Conservation (phyloP, 2,329 filamentous ascomycete species). For the Parastagonospora nodorum region DNA sequence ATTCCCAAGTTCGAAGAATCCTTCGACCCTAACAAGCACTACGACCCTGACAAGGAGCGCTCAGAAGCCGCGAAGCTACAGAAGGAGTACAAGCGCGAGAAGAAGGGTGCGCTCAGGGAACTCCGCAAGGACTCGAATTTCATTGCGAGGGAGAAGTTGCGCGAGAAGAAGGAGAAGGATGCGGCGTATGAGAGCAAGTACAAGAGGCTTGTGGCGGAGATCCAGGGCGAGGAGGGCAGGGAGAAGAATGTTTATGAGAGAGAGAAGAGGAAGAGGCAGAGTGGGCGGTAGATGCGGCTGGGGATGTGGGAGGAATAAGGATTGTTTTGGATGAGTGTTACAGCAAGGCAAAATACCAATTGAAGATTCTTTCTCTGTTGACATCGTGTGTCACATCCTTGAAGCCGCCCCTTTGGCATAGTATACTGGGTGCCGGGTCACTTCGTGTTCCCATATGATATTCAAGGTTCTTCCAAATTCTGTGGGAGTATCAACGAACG, state of each 20-base stretch:
- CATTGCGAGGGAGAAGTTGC: conserved; percentile 85
- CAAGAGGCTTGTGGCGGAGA: conserved; percentile 87
- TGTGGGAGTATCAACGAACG: too few species aligned
- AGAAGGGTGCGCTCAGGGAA: conserved; percentile 92
- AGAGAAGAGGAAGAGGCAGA: conserved; percentile 76
- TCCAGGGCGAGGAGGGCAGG: conserved; percentile 88
- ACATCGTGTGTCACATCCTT: too few species aligned
- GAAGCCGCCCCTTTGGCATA: too few species aligned
- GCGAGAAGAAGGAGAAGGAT: conserved; percentile 92
- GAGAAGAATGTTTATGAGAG: conserved; percentile 89
- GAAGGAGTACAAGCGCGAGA: conserved; percentile 91
- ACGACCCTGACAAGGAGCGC: conserved; percentile 92
- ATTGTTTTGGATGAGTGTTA: too few species aligned
- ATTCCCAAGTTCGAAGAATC: conserved; percentile 96
- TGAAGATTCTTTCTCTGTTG: too few species aligned
- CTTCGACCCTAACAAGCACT: conserved; percentile 95
- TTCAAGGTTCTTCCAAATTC: too few species aligned
- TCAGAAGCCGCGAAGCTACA: conserved; percentile 82
- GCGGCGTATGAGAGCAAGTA: conserved; percentile 96
- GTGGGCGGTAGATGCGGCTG: conserved; percentile 2
- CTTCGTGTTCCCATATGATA: too few species aligned
- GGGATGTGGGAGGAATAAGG: too few species aligned
- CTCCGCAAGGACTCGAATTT: conserved; percentile 95
- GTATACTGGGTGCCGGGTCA: too few species aligned
- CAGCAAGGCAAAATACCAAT: too few species aligned